These are phyloP conservation scores for Penicillium freii DNA, from an alignment of 2,329 filamentous ascomycete species.

Conservation along the genomic window DNA sequence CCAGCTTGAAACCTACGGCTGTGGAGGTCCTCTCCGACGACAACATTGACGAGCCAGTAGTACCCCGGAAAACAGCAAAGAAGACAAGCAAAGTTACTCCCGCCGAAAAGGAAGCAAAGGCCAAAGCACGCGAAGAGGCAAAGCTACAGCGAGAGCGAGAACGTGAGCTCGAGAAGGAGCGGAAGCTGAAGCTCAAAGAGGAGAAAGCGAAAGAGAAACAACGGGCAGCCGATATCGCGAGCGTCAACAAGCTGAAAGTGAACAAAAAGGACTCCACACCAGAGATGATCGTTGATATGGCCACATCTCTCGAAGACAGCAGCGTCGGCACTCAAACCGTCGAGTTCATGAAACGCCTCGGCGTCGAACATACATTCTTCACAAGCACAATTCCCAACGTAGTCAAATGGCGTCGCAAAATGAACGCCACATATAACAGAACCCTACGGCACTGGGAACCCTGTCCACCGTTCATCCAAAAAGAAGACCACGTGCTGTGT, in stretches of 20 bases:
- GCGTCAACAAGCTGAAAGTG: constrained; percentile 69
- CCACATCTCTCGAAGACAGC: constrained; percentile 53
- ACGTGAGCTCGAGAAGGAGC: constrained; percentile 56
- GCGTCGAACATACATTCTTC: constrained; percentile 44
- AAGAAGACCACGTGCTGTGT: constrained; percentile 63
- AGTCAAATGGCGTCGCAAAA: constrained; percentile 68
- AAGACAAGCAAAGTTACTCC: constrained; percentile 34
- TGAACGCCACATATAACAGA: constrained; percentile 62
- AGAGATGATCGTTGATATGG: constrained; percentile 76
- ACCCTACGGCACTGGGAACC: constrained; percentile 65
- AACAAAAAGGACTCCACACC: constrained; percentile 70
- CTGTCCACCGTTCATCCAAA: constrained; percentile 45
- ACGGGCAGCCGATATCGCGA: constrained; percentile 62
- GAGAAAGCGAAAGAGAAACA: constrained; percentile 64
- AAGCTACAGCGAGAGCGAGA: constrained; percentile 54
- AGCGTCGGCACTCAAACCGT: constrained; percentile 45
- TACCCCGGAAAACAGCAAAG: constrained; percentile 44
- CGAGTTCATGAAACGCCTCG: constrained; percentile 44
- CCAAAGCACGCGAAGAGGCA: constrained; percentile 52
- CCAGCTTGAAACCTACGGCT: neutral
- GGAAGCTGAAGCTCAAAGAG: constrained; percentile 48
- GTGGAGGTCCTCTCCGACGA: constrained; percentile 25
- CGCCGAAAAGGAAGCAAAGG: constrained; percentile 46
- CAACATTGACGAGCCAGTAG: constrained; percentile 48
- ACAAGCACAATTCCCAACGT: constrained; percentile 48